These are phyloP conservation scores for Bolboschoenus planiculmis DNA, from an alignment of 176 grass and related monocot species.

Conservation along the genomic window DNA sequence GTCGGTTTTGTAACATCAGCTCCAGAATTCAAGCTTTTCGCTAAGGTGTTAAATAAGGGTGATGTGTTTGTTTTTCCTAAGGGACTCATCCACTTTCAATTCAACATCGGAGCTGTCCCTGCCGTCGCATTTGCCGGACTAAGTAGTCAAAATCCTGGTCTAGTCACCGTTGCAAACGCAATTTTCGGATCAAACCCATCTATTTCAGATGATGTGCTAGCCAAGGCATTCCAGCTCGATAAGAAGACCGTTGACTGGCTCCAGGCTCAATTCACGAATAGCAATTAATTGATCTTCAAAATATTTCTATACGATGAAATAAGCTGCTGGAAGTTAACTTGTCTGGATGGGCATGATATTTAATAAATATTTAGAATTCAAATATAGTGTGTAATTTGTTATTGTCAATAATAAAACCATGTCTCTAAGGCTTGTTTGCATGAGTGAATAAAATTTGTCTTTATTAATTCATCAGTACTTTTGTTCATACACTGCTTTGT, in stretches of 20 bases:
- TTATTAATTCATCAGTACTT: too few relatives aligned
- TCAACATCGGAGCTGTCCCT: not conserved
- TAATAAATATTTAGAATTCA: not conserved
- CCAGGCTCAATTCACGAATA: not conserved
- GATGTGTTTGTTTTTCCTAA: not conserved
- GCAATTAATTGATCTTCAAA: not conserved
- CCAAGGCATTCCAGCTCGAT: not conserved
- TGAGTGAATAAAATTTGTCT: too few relatives aligned
- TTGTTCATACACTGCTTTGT: too few relatives aligned
- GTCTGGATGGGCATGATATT: not conserved
- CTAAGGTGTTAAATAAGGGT: not conserved
- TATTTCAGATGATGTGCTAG: not conserved
- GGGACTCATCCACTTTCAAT: not conserved
- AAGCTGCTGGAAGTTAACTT: not conserved
- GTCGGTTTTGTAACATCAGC: not conserved
- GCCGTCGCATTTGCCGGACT: not conserved
- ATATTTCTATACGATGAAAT: not conserved
- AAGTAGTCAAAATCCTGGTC: not conserved
- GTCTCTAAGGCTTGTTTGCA: not conserved
- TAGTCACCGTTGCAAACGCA: not conserved
- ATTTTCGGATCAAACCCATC: not conserved
- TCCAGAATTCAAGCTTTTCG: not conserved
- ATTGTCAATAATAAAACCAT: not conserved
- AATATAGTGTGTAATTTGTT: not conserved
- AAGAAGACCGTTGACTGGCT: not conserved